Base-by-base conservation (phyloP, 768 basidiomycete species). In the Rhizopogon rudus region DNA sequence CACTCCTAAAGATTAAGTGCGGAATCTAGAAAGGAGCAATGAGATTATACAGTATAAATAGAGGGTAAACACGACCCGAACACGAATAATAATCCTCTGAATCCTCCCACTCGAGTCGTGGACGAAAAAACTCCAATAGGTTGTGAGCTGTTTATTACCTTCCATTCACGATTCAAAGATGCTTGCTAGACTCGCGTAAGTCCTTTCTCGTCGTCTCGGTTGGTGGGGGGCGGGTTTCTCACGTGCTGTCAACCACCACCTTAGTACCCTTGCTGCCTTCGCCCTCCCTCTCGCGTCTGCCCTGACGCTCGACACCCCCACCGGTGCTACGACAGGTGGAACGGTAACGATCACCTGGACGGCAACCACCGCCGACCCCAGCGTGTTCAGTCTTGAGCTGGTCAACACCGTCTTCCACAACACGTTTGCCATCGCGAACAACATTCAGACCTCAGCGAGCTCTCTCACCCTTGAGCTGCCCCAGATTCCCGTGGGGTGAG, bases 371-470 rank as follows among this genome's bases (percentile, higher is more conserved):
- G 57, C 61, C 9, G 86, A 88, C 60, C 73, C 80, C 0, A 3
- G 48, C 0, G 51, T 54, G 3, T 81, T 78, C 62, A 71, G 77
- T 17, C 35, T 86, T 14, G 74, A 80, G 65, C 68, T 87, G 53
- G 50, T 59, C 46, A 82, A 84, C 67, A 16, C 60, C 0, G 25
- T 29, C 1, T 87, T 87, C 77, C 72, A 85, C 70, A 68, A 81
- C 53, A 52, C 73, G 0, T 80, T 76, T 46, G 84, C 79, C 44
- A 74, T 88, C 53, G 78, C 75, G 12, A 84, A 78, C 74, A 82
- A 80, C 56, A 71, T 87, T 2, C 54, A 71, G 20, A 72, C 80
- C 1, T 40, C 69, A 1, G 12, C 51, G 5, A 71, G 72, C 0
- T 39, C 60, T 1, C 1, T 79, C 2, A 73, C 71, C 1, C 13